Conservation (phyloP, 306 rosid genomes). For the Quercus cerris region DNA sequence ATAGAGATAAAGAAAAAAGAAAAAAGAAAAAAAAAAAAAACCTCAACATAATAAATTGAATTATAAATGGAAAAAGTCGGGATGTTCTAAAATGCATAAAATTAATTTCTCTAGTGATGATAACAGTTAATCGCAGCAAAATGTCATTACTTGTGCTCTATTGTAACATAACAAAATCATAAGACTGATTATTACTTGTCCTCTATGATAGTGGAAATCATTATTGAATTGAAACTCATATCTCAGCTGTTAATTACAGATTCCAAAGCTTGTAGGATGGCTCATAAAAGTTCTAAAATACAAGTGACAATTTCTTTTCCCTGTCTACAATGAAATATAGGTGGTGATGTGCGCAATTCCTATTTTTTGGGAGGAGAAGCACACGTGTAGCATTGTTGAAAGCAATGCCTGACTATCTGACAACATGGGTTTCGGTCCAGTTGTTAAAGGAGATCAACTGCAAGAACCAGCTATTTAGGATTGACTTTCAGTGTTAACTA, state of each 20-base stretch:
- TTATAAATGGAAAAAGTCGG: neutral
- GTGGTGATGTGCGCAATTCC: too few relatives aligned
- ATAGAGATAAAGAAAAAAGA: constrained; percentile 29
- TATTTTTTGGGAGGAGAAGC: too few relatives aligned
- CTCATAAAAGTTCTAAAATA: neutral
- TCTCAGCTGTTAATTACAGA: neutral
- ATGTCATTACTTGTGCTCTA: neutral
- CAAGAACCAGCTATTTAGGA: neutral
- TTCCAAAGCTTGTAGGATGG: neutral
- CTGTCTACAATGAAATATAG: too few relatives aligned
- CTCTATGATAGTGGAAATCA: neutral
- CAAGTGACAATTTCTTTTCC: too few relatives aligned
- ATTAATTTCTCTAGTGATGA: neutral
- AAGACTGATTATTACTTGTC: neutral
- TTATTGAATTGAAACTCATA: neutral
- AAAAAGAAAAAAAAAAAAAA: constrained; percentile 34
- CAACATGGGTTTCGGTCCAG: neutral
- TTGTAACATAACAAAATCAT: neutral
- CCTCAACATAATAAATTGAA: neutral
- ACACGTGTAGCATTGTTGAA: neutral
- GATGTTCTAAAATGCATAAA: neutral
- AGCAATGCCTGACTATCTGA: neutral
- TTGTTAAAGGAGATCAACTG: neutral
- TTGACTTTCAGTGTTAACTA: neutral
- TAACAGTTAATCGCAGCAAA: neutral